phyloP scores from a whole-genome alignment of 306 rosid species.

The Cucurbita pepo region DNA sequence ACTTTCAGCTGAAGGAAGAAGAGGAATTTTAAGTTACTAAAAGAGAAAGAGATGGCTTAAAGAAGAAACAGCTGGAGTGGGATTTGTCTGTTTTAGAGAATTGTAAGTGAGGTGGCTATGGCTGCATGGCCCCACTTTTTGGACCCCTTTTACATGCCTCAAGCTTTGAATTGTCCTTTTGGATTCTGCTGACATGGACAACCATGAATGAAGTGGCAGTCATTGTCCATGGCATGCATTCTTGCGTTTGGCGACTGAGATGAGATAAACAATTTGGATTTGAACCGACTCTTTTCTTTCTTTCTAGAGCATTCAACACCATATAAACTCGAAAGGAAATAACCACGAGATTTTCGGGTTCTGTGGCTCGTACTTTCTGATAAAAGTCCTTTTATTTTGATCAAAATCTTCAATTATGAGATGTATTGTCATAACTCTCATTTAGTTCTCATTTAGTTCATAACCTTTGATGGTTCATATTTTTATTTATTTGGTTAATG shows the following conservation, averaged over 20 bases:
- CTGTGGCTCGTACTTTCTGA: neutral
- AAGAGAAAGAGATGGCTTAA: neutral
- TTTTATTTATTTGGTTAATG: too few species aligned
- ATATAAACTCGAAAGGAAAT: neutral
- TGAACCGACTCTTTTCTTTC: neutral
- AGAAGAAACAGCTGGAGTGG: neutral
- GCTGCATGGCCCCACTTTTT: neutral
- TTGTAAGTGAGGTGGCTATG: neutral
- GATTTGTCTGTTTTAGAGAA: neutral
- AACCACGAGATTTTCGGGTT: neutral
- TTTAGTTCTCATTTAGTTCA: too few species aligned
- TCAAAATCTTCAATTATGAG: neutral
- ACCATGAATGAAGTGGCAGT: neutral
- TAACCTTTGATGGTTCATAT: too few species aligned
- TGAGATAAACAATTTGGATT: neutral
- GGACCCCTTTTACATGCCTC: neutral
- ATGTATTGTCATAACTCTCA: too few species aligned
- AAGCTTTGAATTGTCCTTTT: neutral
- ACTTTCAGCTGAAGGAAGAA: neutral
- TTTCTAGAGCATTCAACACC: neutral
- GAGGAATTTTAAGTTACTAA: neutral
- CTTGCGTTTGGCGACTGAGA: neutral
- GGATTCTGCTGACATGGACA: constrained; percentile 1
- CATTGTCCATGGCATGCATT: neutral
- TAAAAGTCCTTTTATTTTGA: neutral